Percentiles rank a stretch among this genome's conserved stretches.
These are phyloP conservation scores for Globisporangium canariense DNA, from an alignment of 352 stramenopile genomes.

Conservation along the genomic window DNA sequence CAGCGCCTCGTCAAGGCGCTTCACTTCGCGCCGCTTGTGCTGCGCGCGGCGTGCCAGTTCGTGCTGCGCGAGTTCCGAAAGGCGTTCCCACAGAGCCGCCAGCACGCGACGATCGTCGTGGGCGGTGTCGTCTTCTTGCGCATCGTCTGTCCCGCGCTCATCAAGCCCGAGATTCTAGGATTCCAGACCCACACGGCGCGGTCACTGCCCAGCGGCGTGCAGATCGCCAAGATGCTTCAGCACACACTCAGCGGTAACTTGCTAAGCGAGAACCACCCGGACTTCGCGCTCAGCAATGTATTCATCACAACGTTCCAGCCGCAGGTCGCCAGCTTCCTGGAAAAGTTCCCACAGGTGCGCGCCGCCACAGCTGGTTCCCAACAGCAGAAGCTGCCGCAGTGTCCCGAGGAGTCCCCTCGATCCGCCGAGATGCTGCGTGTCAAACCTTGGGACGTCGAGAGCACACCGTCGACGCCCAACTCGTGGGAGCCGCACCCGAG, in stretches of 20 bases:
- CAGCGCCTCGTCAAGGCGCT: constrained; percentile 69
- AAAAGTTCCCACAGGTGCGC: constrained; percentile 56
- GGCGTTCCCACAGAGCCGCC: constrained; percentile 58
- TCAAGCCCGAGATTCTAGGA: constrained; percentile 82
- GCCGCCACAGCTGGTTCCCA: neutral
- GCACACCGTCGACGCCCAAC: constrained; percentile 23
- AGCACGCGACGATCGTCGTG: constrained; percentile 67
- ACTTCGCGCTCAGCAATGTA: constrained; percentile 44
- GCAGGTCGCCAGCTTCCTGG: constrained; percentile 57
- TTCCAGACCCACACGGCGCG: constrained; percentile 53
- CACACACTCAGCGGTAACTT: constrained; percentile 62
- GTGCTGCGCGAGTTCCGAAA: constrained; percentile 70
- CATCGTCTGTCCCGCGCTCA: constrained; percentile 69
- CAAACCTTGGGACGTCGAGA: constrained; percentile 20
- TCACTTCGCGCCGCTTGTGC: constrained; percentile 65
- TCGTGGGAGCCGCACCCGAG: constrained; percentile 39
- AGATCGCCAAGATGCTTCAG: constrained; percentile 82
- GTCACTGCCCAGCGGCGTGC: constrained; percentile 53
- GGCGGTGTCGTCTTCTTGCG: constrained; percentile 72
- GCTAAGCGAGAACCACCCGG: constrained; percentile 43
- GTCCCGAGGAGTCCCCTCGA: constrained; percentile 4
- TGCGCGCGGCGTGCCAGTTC: constrained; percentile 69
- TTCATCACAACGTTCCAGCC: constrained; percentile 68
- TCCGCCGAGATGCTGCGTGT: constrained; percentile 24
- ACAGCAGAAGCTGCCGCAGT: neutral